Percentiles rank a stretch among this genome's conserved stretches.
Conservation (phyloP, 1,139 yeast genomes). For the Geotrichum histeridarum region DNA sequence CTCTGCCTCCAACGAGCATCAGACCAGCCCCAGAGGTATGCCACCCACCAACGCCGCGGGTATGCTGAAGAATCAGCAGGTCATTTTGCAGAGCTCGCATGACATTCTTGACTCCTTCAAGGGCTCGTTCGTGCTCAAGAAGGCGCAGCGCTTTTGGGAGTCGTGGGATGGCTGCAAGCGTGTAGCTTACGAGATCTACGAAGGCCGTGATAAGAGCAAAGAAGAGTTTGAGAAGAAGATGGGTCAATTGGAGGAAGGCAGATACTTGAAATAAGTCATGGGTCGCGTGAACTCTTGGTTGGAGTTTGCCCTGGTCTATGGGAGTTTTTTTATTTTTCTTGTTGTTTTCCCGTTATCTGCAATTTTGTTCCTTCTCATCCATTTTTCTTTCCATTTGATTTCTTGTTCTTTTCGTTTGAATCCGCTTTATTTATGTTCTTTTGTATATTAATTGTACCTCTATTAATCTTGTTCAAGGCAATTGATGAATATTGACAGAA, state of each 20-base stretch:
- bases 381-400: too few relatives aligned
- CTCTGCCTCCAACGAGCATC: not conserved
- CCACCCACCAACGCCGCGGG: not conserved
- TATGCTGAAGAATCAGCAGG: conserved; percentile 1
- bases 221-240: not conserved
- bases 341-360: too few relatives aligned
- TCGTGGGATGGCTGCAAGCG: conserved; percentile 8
- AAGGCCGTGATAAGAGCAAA: conserved; percentile 1
- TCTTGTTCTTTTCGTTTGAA: too few relatives aligned
- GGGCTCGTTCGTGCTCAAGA: conserved; percentile 8
- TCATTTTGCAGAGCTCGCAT: not conserved
- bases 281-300: too few relatives aligned
- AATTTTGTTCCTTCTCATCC: too few relatives aligned
- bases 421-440: too few relatives aligned
- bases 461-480: too few relatives aligned
- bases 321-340: too few relatives aligned
- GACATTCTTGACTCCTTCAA: conserved; percentile 2
- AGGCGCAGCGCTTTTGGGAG: conserved; percentile 9
- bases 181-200: conserved; percentile 7
- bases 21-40: not conserved
- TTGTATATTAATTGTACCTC: too few relatives aligned
- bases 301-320: too few relatives aligned
- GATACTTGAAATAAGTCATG: conserved; percentile 1
- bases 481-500: too few relatives aligned
- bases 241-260: conserved; percentile 1